A percentile compares a stretch with the other conserved stretches of the same genome.
These are phyloP conservation scores for Fusarium paranaense DNA, from an alignment of 2,329 filamentous ascomycete species.

Conservation along the genomic window DNA sequence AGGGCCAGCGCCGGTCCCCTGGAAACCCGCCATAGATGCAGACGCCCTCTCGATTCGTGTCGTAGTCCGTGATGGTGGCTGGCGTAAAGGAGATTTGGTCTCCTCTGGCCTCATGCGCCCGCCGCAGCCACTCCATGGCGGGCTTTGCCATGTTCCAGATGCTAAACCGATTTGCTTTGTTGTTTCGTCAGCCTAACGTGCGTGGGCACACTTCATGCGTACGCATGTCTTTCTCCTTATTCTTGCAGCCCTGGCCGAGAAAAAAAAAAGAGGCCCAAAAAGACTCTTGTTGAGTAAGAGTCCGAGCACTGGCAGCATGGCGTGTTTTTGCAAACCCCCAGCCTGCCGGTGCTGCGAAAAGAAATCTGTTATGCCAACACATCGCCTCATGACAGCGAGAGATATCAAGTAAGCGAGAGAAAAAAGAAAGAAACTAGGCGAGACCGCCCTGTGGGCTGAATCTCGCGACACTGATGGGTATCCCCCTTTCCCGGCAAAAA, in stretches of 20 bases:
- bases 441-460: background rate
- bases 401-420: background rate
- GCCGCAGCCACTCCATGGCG: conserved; percentile 22
- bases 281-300: background rate
- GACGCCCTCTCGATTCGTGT: conserved; percentile 40
- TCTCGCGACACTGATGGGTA: background rate
- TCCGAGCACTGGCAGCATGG: background rate
- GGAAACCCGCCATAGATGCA: conserved; percentile 30
- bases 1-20: conserved; percentile 20
- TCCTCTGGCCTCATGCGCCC: conserved; percentile 23
- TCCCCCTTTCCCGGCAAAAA: background rate
- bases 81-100: conserved; percentile 41
- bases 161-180: conserved; percentile 20
- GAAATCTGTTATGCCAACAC: background rate
- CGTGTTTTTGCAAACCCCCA: background rate
- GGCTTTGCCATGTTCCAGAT: conserved; percentile 7
- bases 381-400: background rate
- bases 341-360: background rate
- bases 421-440: background rate
- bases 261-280: background rate
- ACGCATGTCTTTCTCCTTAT: conserved; percentile 23
- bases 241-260: conserved; percentile 19
- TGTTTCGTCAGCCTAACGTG: conserved; percentile 12
- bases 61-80: conserved; percentile 41
- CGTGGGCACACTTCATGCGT: background rate